These are phyloP conservation scores for Cercophora newfieldiana DNA, from an alignment of 495 filamentous ascomycete species.

Conservation along the genomic window DNA sequence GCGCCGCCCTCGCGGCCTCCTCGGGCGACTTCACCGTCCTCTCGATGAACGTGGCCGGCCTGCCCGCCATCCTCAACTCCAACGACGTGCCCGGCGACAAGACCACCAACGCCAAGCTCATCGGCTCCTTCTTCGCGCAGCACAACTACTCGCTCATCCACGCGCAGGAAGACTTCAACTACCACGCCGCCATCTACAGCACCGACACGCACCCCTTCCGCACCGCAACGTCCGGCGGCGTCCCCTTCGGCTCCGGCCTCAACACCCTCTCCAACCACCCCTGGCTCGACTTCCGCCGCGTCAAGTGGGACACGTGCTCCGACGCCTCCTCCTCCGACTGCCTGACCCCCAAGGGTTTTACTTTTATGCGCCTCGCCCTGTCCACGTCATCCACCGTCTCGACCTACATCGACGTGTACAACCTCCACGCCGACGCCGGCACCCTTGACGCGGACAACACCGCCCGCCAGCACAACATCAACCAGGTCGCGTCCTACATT, in stretches of 20 bases:
- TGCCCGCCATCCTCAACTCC: constrained; percentile 53
- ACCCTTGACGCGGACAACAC: constrained; percentile 46
- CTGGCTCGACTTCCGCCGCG: constrained; percentile 56
- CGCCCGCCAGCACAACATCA: constrained; percentile 55
- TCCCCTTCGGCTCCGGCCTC: constrained; percentile 59
- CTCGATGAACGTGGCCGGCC: constrained; percentile 62
- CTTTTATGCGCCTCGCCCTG: constrained; percentile 53
- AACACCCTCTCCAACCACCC: constrained; percentile 59
- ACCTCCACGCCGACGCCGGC: constrained; percentile 64
- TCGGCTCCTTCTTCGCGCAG: constrained; percentile 50
- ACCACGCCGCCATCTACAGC: constrained; percentile 58
- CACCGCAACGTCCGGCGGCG: constrained; percentile 61
- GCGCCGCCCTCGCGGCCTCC: constrained; percentile 20
- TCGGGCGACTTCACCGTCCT: constrained; percentile 51
- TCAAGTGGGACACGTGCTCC: constrained; percentile 59
- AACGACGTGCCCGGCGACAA: constrained; percentile 58
- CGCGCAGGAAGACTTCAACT: constrained; percentile 69
- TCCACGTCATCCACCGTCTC: constrained; percentile 19
- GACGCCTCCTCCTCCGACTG: constrained; percentile 56
- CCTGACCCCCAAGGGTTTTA: constrained; percentile 65
- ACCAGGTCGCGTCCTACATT: constrained; percentile 58
- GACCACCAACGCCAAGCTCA: constrained; percentile 46
- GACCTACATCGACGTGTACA: constrained; percentile 59
- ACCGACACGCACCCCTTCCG: constrained; percentile 57
- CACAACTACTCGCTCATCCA: constrained; percentile 61